phyloP scores from a whole-genome alignment of 129 eudicot genomes.

The Heracleum sosnowskyi region DNA sequence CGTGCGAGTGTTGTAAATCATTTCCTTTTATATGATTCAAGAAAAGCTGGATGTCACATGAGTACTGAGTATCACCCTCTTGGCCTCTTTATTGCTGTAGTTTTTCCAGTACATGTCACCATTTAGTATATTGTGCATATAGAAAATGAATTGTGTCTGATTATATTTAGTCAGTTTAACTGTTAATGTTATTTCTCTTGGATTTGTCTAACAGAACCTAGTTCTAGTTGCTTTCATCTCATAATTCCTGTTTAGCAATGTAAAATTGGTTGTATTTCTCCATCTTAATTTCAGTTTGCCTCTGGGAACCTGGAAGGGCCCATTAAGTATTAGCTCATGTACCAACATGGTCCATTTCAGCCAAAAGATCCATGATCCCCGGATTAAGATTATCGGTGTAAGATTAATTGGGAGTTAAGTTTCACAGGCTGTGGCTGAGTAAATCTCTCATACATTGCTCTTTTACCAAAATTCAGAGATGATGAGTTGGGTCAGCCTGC shows the following conservation, averaged over 20 bases:
- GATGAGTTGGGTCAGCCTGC: neutral
- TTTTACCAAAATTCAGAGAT: conserved; percentile 15
- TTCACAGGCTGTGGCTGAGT: neutral
- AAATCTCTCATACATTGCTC: neutral
- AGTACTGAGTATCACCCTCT: neutral
- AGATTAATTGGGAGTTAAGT: neutral
- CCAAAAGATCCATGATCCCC: conserved; percentile 6
- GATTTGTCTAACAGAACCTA: neutral
- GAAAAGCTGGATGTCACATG: neutral
- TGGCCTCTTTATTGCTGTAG: neutral
- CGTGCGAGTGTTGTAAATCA: neutral
- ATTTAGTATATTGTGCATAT: neutral
- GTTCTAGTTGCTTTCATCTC: neutral
- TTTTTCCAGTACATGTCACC: neutral
- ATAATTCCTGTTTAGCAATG: neutral
- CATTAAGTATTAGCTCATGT: conserved; percentile 44
- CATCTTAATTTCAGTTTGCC: conserved; percentile 51
- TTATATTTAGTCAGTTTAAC: neutral
- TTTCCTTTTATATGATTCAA: too few species aligned
- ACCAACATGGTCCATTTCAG: neutral
- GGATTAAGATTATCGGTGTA: neutral
- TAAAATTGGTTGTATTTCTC: neutral
- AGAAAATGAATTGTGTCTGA: neutral
- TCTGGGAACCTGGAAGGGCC: conserved; percentile 97
- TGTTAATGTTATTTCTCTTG: neutral